phyloP scores from a whole-genome alignment of 1,139 yeast genomes.

The Candida tetrigidarum region DNA sequence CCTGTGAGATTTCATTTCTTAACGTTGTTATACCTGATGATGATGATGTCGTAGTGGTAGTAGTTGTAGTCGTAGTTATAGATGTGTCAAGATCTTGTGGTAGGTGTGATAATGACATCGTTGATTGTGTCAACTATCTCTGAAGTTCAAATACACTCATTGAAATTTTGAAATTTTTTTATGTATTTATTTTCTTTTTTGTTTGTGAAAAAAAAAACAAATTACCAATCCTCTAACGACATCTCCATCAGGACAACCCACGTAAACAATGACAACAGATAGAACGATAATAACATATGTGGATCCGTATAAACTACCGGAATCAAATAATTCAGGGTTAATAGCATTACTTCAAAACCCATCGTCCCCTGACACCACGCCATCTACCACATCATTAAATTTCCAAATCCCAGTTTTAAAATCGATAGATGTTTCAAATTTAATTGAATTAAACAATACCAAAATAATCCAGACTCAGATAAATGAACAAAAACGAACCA shows the following conservation, averaged over 20 bases:
- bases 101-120: conserved; percentile 8
- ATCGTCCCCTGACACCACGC: background rate
- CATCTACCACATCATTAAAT: conserved; percentile 9
- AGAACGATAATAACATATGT: conserved; percentile 6
- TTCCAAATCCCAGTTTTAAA: conserved; percentile 26
- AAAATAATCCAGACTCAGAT: conserved; percentile 21
- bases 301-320: conserved; percentile 22
- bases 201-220: background rate
- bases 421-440: conserved; percentile 26
- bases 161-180: conserved; percentile 1
- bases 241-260: background rate
- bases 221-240: conserved; percentile 1
- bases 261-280: background rate
- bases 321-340: conserved; percentile 18
- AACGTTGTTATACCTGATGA: conserved; percentile 2
- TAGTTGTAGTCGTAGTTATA: background rate
- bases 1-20: conserved; percentile 11
- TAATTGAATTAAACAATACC: conserved; percentile 27
- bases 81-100: conserved; percentile 12
- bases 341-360: conserved; percentile 19
- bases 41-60: background rate
- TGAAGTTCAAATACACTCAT: background rate
- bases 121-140: background rate
- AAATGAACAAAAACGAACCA: conserved; percentile 6
- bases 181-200: background rate